phyloP scores from a whole-genome alignment of 2,329 filamentous ascomycete genomes.

The Madurella mycetomatis region DNA sequence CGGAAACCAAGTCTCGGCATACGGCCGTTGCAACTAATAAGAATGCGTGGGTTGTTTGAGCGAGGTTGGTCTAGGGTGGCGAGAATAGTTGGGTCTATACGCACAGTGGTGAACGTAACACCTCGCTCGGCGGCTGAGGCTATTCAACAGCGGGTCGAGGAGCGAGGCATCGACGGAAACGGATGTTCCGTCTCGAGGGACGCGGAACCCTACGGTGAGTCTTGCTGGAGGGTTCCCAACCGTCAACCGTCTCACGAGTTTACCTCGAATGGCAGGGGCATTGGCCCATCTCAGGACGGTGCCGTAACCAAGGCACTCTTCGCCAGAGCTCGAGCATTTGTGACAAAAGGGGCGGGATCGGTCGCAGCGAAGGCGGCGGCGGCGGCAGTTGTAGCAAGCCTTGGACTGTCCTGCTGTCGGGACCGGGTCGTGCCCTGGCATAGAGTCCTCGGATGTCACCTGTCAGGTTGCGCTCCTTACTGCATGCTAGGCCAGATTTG shows the following conservation, averaged over 20 bases:
- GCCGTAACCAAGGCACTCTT: slow-evolving; percentile 59
- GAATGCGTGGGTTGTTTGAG: not conserved
- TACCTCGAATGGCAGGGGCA: slow-evolving; percentile 46
- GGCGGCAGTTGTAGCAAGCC: slow-evolving; percentile 59
- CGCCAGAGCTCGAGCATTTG: slow-evolving; percentile 53
- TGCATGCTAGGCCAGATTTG: slow-evolving; percentile 1
- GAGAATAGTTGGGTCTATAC: slow-evolving; percentile 20
- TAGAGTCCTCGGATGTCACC: not conserved
- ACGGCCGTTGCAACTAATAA: slow-evolving; percentile 41
- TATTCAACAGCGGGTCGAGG: slow-evolving; percentile 53
- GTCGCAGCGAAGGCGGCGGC: slow-evolving; percentile 58
- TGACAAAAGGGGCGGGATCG: slow-evolving; percentile 54
- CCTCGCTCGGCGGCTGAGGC: slow-evolving; percentile 43
- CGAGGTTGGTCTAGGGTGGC: not conserved
- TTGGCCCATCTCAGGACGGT: slow-evolving; percentile 56
- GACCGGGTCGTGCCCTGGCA: slow-evolving; percentile 1
- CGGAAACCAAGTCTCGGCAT: slow-evolving; percentile 49
- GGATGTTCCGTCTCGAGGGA: not conserved
- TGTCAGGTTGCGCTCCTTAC: not conserved
- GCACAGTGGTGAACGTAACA: slow-evolving; percentile 50
- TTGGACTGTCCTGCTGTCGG: slow-evolving; percentile 26
- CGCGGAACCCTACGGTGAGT: not conserved
- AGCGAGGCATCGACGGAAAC: slow-evolving; percentile 30
- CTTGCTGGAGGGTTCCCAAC: not conserved
- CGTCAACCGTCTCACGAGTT: slow-evolving; percentile 31